These are phyloP conservation scores for Pseudogymnoascus sp. DNA, from an alignment of 2,329 filamentous ascomycete genomes.

Conservation along the genomic window DNA sequence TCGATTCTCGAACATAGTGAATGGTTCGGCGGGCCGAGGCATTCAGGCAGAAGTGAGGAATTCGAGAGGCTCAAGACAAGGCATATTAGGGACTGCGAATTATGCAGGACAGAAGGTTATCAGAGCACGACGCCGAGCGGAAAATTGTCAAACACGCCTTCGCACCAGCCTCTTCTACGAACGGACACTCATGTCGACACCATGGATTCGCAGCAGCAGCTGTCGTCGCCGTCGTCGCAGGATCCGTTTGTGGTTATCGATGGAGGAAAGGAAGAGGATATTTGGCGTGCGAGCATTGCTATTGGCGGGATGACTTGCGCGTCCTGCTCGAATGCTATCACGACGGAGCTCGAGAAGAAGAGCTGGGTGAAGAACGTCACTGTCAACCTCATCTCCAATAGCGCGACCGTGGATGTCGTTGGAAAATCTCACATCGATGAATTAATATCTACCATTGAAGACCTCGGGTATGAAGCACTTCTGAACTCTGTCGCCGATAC, in stretches of 20 bases:
- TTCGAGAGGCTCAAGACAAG: neutral
- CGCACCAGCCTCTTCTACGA: neutral
- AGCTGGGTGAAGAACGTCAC: conserved; percentile 39
- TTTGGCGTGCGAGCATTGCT: conserved; percentile 43
- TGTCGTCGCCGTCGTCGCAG: neutral
- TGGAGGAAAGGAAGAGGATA: conserved; percentile 25
- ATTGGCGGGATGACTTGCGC: conserved; percentile 52
- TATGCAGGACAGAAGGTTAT: conserved; percentile 3
- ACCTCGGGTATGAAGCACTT: conserved; percentile 58
- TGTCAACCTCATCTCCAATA: conserved; percentile 46
- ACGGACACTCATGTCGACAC: neutral
- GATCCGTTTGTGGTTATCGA: conserved; percentile 29
- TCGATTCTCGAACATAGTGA: conserved; percentile 1
- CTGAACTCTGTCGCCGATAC: conserved; percentile 39
- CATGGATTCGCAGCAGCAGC: neutral
- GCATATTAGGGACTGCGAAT: neutral
- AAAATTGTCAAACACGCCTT: neutral
- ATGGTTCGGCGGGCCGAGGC: conserved; percentile 8
- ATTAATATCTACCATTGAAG: conserved; percentile 43
- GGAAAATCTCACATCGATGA: conserved; percentile 37
- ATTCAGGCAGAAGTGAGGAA: conserved; percentile 5
- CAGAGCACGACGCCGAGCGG: neutral
- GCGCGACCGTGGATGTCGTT: conserved; percentile 38
- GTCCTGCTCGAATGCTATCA: conserved; percentile 42
- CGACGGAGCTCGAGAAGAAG: conserved; percentile 37